Evolutionary conservation across 176 grass and related monocot species (phyloP).

Genomic region (Sorghum bicolor): Sorghum_bicolor_NCBIv3 NC_012872.2:62562001-62562500

Average conservation of each 20-base stretch:
- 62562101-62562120: conserved; percentile 39
- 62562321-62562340: conserved; percentile 33
- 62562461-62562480: conserved; percentile 91
- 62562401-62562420: conserved; percentile 81
- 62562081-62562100: conserved; percentile 37
- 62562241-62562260: conserved; percentile 31
- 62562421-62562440: conserved; percentile 86
- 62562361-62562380: conserved; percentile 86
- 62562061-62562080: conserved; percentile 35
- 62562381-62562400: conserved; percentile 82
- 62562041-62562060: conserved; percentile 34
- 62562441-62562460: conserved; percentile 77
- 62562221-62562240: conserved; percentile 30
- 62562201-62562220: conserved; percentile 34
- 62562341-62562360: conserved; percentile 51
- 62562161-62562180: conserved; percentile 46
- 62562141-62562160: conserved; percentile 36
- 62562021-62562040: conserved; percentile 36
- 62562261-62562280: conserved; percentile 35
- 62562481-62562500: conserved; percentile 91
- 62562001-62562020: conserved; percentile 35
- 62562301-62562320: conserved; percentile 25
- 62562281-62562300: conserved; percentile 28
- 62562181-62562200: conserved; percentile 36
- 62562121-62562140: conserved; percentile 44